Evolutionary conservation across 2,329 filamentous ascomycete species (phyloP).

Genomic region (Aspergillus fumigatus): DNA sequence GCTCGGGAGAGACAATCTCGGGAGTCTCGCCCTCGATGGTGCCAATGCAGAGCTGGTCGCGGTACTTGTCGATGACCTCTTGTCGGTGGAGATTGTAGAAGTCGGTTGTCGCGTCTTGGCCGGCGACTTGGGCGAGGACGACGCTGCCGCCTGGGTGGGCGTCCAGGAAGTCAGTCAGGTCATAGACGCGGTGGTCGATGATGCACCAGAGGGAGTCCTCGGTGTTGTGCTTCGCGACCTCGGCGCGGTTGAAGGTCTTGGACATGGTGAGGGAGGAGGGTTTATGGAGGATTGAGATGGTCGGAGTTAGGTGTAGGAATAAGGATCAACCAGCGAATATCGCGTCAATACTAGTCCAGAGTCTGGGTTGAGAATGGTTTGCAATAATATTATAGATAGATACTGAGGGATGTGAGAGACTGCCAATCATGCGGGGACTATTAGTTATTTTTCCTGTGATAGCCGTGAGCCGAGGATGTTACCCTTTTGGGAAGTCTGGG

Average conservation of each 20-base stretch:
- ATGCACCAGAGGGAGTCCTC: constrained; percentile 77
- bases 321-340: neutral
- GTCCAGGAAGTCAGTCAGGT: constrained; percentile 78
- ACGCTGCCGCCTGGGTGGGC: constrained; percentile 79
- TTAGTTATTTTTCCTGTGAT: constrained; percentile 7
- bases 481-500: neutral
- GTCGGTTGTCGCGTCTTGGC: constrained; percentile 72
- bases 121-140: constrained; percentile 75
- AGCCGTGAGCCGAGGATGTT: neutral
- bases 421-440: constrained; percentile 11
- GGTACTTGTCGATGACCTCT: constrained; percentile 79
- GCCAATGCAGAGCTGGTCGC: constrained; percentile 66
- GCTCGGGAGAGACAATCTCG: constrained; percentile 63
- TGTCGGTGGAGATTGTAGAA: constrained; percentile 93
- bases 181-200: constrained; percentile 82
- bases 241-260: constrained; percentile 42
- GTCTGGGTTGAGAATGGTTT: neutral
- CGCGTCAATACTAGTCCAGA: neutral
- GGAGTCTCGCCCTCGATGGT: constrained; percentile 70
- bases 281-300: neutral
- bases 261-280: constrained; percentile 11
- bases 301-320: neutral
- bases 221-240: constrained; percentile 71
- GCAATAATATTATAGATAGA: neutral
- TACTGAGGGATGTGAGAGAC: neutral